Evolutionary conservation across 2,329 filamentous ascomycete genomes (phyloP), one percentile per base, ranked within the genome.

Genomic region (Penicillium sp.): DNA sequence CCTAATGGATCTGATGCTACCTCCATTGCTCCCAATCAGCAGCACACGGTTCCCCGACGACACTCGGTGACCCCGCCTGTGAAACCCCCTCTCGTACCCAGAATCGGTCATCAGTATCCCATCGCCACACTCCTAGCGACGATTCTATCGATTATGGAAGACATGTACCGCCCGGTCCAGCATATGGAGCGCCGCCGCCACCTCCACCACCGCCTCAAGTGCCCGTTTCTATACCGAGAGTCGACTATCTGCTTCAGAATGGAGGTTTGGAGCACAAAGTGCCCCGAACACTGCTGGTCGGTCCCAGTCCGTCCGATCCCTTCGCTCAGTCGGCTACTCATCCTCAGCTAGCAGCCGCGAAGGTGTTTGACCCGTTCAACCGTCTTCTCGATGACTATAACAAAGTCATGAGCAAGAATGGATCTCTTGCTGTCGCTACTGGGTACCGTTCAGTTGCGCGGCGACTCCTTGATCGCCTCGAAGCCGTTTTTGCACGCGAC

Each of bases 371-470:
- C 4, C 88, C 89, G 0, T 88, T 93, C 56, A 86, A 87, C 65
- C 84, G 82, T 53, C 77, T 96, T 2, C 76, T 98, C 18, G 86
- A 95, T 56, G 86, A 95, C 61, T 97, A 95, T 64, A 80, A 85
- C 53, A 78, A 80, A 3, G 90, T 98, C 3, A 77, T 97, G 52
- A 74, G 78, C 34, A 89, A 86, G 52, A 88, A 86, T 58, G 93
- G 93, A 3, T 97, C 91, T 0, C 74, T 98, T 4, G 93, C 93
- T 2, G 93, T 97, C 1, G 93, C 93, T 13, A 97, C 91, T 0
- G 93, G 93, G 5, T 95, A 97, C 67, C 83, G 88, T 44, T 96
- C 91, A 0, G 87, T 97, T n/a, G 93, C 93, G 3, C 83, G 93
- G 4, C 81, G 90, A 42, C 72, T 97, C 20, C 78, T 97, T 4